Base-by-base conservation (phyloP, 345 rosid genomes). In the Brassica juncea region DNA sequence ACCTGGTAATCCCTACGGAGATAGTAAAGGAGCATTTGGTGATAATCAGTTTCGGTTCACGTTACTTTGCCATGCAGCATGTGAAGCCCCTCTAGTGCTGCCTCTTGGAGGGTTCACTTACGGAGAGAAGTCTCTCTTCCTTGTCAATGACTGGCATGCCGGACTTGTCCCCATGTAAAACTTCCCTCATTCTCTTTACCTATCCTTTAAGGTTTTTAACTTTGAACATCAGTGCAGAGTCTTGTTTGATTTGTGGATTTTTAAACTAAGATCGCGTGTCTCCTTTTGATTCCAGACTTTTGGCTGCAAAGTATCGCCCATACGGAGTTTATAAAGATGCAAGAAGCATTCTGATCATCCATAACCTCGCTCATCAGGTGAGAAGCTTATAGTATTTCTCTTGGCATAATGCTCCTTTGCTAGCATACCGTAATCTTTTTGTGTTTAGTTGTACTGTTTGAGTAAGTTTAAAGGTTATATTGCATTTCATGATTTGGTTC, bases 1-100 rank as follows among this genome's bases (percentile, higher is more conserved):
- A 70, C 98, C 96, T 62, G 99, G 98, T 71, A 95, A 89, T 78
- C 99, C 94, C 0, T 95, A 92, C 16, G 99, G 99, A 66, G 97
- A 92, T 82, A 71, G 67, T 81, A 57, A 52, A 75, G 99, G 98
- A 81, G 96, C 98, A 66, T 95, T 91, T 78, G 88, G 94, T 62
- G 98, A 95, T 84, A 95, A 91, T 82, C 99, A 95, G 99, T 94
- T 94, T 85, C 88, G 99, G 82, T 94, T 90, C 86, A 85, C 98
- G 31, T 77, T 92, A 77, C 99, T 94, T 68, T 88, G 95, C 86
- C 90, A 94, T 81, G 97, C 99, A 34, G 99, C 99, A 12, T 90
- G 97, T 77, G 99, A 95, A 90, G 99, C 99, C 61, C 99, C 98
- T 15, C 81, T 95, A 32, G 90, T 95, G 79, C 90, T 95, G 72